Evolutionary conservation across 768 basidiomycete species (phyloP), one percentile per base, ranked within the genome.

Genomic region (Boletus reticulatus): DNA sequence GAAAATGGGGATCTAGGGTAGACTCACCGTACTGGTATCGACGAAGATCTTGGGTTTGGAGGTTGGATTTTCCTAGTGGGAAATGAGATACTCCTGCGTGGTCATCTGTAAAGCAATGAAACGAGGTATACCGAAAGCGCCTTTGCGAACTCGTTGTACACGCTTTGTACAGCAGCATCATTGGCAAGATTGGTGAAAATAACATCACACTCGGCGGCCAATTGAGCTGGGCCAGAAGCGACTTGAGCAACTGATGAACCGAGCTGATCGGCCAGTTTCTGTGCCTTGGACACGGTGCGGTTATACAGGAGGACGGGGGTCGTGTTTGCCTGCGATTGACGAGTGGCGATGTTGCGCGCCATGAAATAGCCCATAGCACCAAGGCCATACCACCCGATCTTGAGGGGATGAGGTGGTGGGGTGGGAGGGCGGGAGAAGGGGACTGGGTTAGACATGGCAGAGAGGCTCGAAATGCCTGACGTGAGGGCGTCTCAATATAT

Each of bases 11-110:
- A 54, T 29, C 14, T 43, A 31, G 31, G 34, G 27, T 27, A 51
- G n/a, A 73, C 84, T 53, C 52, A 91, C 89, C 4, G 92, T 95
- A 72, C 85, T 85, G 13, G 88, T 92, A 62, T 95, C 92, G 32
- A 93, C 86, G 59, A 94, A 92, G 44, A 92, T 88, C 68, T 86
- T 93, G 60, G 76, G 70, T 65, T 73, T 77, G 8, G 76, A 66
- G 1, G 80, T 76, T 31, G 78, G 76, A 20, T 64, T 61, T 62
- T 64, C 65, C 75, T 84, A 58, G 56, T 14, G 36, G 44, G 6
- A 14, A 52, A 64, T 59, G 32, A n/a, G 38, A 24, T 48, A 9
- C 4, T 17, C 12, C 24, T 19, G 29, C 29, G 29, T 32, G 22
- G 14, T 34, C 45, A 50, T 47, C 37, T 49, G 13, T 13, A 11